Conservation (phyloP, 73 alveolate species). For the Diophrys appendiculata region DNA sequence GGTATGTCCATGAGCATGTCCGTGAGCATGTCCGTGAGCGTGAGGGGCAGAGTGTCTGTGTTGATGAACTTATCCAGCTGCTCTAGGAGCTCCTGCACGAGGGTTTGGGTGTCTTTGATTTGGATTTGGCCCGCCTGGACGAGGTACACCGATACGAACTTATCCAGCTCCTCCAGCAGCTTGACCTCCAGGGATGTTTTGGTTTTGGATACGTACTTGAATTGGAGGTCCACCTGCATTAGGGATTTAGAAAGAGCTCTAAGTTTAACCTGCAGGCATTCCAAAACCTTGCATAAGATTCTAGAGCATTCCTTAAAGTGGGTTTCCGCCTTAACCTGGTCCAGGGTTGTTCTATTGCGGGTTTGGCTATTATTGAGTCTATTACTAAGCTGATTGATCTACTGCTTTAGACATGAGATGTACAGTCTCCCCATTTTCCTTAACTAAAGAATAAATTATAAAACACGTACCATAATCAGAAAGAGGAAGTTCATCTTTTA, state of each 20-base stretch:
- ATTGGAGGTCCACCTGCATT: background rate
- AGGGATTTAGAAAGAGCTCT: background rate
- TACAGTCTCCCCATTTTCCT: constrained; percentile 67
- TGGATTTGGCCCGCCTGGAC: no score
- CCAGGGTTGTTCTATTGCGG: constrained; percentile 17
- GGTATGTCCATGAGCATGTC: background rate
- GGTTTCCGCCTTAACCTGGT: constrained; percentile 15
- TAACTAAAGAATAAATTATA: constrained; percentile 20
- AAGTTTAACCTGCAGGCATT: background rate
- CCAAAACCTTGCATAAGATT: background rate
- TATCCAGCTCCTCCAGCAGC: no score
- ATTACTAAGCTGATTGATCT: constrained; percentile 8
- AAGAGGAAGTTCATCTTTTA: constrained; percentile 52
- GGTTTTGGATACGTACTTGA: background rate
- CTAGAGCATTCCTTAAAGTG: constrained; percentile 13
- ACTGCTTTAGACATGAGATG: constrained; percentile 57
- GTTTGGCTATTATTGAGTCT: constrained; percentile 13
- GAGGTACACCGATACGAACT: no score
- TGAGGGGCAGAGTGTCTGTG: background rate
- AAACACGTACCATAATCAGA: constrained; percentile 23
- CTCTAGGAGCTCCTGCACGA: constrained; percentile 2
- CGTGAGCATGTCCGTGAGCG: background rate
- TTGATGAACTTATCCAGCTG: background rate
- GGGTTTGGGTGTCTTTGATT: background rate
- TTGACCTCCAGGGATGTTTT: background rate